Percentiles rank a stretch among this genome's conserved stretches.
Evolutionary conservation across 176 grass and related monocot genomes (phyloP).

Genomic region (Saccharum officinarum): DNA sequence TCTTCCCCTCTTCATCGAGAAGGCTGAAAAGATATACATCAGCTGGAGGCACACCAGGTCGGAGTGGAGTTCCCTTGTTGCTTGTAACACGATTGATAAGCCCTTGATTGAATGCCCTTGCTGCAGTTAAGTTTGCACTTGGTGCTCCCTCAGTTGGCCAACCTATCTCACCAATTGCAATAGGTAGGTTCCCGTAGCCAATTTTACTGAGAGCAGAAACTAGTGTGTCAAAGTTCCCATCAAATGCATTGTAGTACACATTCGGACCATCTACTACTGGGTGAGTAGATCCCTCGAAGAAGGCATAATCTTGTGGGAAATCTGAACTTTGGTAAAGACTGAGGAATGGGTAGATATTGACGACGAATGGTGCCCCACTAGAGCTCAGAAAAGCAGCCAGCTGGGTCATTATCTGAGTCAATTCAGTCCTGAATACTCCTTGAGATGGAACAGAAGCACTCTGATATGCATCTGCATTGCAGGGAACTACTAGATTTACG

Average conservation of each 20-base stretch:
- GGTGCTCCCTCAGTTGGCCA: constrained; percentile 95
- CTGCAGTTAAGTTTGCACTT: constrained; percentile 86
- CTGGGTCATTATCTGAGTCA: constrained; percentile 95
- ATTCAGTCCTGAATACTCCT: constrained; percentile 82
- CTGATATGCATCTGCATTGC: constrained; percentile 93
- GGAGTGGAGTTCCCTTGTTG: constrained; percentile 85
- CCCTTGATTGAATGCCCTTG: constrained; percentile 89
- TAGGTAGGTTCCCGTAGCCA: constrained; percentile 72
- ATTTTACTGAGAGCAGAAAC: constrained; percentile 80
- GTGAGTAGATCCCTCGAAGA: constrained; percentile 92
- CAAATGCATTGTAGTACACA: constrained; percentile 93
- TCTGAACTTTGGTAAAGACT: constrained; percentile 88
- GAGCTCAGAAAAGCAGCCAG: constrained; percentile 72
- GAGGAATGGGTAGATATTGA: constrained; percentile 96
- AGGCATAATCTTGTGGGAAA: constrained; percentile 98
- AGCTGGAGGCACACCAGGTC: constrained; percentile 68
- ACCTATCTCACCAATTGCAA: constrained; percentile 88
- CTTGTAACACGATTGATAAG: constrained; percentile 68
- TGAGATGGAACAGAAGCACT: constrained; percentile 72
- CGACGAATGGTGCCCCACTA: constrained; percentile 83
- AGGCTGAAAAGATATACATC: constrained; percentile 94
- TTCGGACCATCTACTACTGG: constrained; percentile 84
- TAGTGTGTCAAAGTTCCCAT: constrained; percentile 93
- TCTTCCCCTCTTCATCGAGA: constrained; percentile 91
- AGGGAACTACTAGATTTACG: constrained; percentile 85